These are phyloP conservation scores for Arthrobotrys pseudoclavata DNA, from an alignment of 2,329 filamentous ascomycete species.

Conservation along the genomic window DNA sequence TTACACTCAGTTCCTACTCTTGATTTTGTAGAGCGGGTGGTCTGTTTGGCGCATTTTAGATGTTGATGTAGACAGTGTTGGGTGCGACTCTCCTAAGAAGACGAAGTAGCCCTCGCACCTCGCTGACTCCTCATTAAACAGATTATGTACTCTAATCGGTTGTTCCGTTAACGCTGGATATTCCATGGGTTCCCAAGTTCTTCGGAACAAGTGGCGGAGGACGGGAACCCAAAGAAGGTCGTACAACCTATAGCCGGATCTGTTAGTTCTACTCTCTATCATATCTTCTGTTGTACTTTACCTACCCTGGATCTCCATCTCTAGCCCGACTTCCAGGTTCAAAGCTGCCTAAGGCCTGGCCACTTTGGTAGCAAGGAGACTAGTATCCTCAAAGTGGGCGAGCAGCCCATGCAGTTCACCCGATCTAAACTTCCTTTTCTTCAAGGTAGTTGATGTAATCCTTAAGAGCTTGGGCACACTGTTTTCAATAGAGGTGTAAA, in stretches of 20 bases:
- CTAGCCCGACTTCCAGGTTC: conserved; percentile 69
- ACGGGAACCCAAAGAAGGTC: conserved; percentile 69
- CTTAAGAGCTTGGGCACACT: conserved; percentile 67
- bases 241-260: conserved; percentile 65
- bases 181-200: conserved; percentile 66
- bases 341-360: conserved; percentile 67
- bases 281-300: neutral
- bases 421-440: conserved; percentile 69
- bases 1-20: no score
- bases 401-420: conserved; percentile 71
- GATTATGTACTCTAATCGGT: neutral
- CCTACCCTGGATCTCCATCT: conserved; percentile 66
- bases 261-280: neutral
- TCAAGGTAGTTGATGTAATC: conserved; percentile 69
- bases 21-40: no score
- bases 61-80: no score
- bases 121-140: no score
- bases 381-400: conserved; percentile 69
- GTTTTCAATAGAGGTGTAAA: conserved; percentile 65
- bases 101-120: no score
- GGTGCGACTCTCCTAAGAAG: no score
- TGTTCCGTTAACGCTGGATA: conserved; percentile 62
- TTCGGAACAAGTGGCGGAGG: conserved; percentile 68
- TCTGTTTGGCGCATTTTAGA: no score
- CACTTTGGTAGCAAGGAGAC: conserved; percentile 68